Evolutionary conservation across 192 early-diverging fungal genomes (phyloP).

Genomic region (Phlyctochytrium planicorne): DNA sequence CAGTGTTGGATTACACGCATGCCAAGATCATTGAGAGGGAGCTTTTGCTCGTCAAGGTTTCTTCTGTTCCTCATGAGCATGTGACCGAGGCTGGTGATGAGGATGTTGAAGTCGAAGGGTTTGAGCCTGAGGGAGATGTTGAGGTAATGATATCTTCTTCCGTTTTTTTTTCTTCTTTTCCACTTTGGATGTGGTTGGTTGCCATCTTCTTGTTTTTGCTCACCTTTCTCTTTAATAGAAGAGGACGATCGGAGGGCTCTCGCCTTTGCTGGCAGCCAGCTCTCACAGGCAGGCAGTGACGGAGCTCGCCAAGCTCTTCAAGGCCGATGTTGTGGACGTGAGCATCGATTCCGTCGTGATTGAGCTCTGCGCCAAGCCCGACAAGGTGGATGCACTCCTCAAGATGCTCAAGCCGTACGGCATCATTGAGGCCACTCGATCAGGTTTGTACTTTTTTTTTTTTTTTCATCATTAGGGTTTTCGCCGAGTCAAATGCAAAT

Average conservation of each 20-base stretch:
- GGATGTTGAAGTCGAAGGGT: conserved; percentile 18
- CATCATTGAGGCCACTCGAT: conserved; percentile 90
- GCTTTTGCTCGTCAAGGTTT: conserved; percentile 90
- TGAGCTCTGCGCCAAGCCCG: conserved; percentile 84
- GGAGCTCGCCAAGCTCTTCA: conserved; percentile 82
- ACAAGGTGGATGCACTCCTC: conserved; percentile 86
- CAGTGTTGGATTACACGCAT: conserved; percentile 93
- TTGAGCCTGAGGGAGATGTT: conserved; percentile 17
- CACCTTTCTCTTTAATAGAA: too few relatives aligned
- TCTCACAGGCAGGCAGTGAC: conserved; percentile 75
- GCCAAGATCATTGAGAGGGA: conserved; percentile 89
- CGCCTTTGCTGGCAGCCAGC: conserved; percentile 54
- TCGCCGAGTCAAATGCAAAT: conserved; percentile 4
- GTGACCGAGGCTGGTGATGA: conserved; percentile 22
- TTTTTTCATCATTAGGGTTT: conserved; percentile 8
- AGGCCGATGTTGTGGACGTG: conserved; percentile 86
- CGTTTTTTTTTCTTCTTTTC: background rate
- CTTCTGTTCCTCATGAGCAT: conserved; percentile 37
- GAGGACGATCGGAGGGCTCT: conserved; percentile 2
- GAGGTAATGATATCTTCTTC: conserved; percentile 1
- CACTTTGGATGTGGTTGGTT: conserved; percentile 3
- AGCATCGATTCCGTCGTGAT: conserved; percentile 78
- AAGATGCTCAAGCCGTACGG: conserved; percentile 93
- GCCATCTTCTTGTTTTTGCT: background rate
- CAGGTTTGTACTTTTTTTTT: conserved; percentile 50